Evolutionary conservation across 2,329 filamentous ascomycete genomes (phyloP).

Genomic region (Calycina marina): DNA sequence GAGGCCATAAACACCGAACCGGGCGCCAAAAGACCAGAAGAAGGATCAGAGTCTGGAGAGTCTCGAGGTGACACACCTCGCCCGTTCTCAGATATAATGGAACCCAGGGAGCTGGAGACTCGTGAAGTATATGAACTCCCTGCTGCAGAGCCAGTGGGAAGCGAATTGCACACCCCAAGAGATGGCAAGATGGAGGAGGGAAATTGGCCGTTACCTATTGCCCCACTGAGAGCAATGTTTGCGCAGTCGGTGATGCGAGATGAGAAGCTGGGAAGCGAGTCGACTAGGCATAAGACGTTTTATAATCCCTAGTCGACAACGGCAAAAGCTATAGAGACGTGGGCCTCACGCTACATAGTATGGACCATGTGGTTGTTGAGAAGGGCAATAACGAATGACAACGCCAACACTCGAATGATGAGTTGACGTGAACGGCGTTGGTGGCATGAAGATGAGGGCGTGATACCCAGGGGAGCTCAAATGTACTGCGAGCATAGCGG

Average conservation of each 20-base stretch:
- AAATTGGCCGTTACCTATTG: not conserved
- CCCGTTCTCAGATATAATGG: not conserved
- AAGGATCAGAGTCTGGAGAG: not conserved
- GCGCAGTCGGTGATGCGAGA: not conserved
- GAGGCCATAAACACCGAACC: not conserved
- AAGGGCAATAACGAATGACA: no score
- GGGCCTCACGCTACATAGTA: no score
- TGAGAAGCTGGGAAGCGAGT: not conserved
- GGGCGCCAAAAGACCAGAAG: not conserved
- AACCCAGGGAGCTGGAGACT: not conserved
- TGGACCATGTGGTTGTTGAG: no score
- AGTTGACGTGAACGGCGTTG: no score
- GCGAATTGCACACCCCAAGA: not conserved
- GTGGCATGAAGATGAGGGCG: no score
- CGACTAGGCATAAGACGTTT: not conserved
- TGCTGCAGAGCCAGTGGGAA: not conserved
- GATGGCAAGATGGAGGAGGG: not conserved
- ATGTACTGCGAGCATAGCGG: no score
- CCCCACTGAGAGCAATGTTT: not conserved
- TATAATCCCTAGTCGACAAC: not conserved
- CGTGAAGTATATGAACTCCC: not conserved
- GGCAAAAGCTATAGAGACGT: no score
- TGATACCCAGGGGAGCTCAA: no score
- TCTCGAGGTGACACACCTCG: no score
- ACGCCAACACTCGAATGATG: no score